Evolutionary conservation across 192 early-diverging fungal genomes (phyloP).

Genomic region (Spizellomyces punctatus): DNA sequence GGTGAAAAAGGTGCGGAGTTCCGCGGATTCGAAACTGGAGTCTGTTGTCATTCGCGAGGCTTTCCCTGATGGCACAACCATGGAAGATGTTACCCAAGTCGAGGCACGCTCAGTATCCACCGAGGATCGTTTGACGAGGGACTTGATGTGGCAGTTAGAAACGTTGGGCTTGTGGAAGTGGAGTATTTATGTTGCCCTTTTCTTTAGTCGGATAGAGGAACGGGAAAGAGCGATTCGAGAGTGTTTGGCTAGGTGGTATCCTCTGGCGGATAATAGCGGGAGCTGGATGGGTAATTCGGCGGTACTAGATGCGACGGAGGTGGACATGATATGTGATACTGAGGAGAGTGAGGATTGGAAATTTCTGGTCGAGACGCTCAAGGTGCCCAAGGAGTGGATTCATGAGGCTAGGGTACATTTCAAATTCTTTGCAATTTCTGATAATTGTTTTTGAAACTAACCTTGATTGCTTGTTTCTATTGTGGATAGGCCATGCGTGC

Average conservation of each 20-base stretch:
- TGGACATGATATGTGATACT: background rate
- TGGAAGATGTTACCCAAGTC: background rate
- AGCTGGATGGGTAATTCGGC: conserved; percentile 24
- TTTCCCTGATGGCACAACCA: conserved; percentile 10
- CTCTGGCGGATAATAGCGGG: conserved; percentile 40
- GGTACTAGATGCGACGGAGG: background rate
- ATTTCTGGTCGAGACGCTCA: conserved; percentile 65
- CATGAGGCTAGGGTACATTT: conserved; percentile 57
- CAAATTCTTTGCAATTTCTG: conserved; percentile 13
- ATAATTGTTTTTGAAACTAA: conserved; percentile 3
- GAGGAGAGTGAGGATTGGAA: conserved; percentile 36
- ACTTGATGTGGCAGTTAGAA: conserved; percentile 75
- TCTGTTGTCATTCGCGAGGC: conserved; percentile 10
- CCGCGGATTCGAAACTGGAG: conserved; percentile 42
- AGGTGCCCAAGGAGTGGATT: conserved; percentile 67
- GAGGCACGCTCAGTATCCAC: conserved; percentile 18
- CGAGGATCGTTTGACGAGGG: conserved; percentile 51
- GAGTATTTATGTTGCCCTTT: conserved; percentile 77
- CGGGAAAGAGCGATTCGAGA: conserved; percentile 51
- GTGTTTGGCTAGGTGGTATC: conserved; percentile 44
- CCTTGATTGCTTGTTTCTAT: background rate
- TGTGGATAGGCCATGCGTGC: conserved; percentile 40
- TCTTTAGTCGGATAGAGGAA: conserved; percentile 53
- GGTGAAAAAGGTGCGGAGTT: conserved; percentile 49
- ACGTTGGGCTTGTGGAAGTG: conserved; percentile 78